Conservation (phyloP, 352 stramenopile genomes). For the Phytophthora cryptogea region DNA sequence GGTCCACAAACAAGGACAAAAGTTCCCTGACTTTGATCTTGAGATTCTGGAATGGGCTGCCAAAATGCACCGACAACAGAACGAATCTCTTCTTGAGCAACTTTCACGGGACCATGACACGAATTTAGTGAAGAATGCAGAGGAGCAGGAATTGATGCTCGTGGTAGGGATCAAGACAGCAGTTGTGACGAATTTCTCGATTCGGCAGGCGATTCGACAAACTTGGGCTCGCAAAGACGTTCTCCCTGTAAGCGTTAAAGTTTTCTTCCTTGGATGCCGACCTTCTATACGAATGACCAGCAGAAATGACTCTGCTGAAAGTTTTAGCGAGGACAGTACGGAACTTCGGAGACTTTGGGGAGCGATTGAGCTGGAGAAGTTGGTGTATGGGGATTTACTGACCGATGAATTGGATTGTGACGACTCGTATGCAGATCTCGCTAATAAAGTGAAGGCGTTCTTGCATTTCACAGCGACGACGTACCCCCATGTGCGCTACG, state of each 20-base stretch:
- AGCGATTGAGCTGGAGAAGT: constrained; percentile 35
- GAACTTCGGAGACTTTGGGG: constrained; percentile 3
- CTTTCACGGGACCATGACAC: background rate
- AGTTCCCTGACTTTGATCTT: constrained; percentile 8
- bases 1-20: constrained; percentile 1
- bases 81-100: background rate
- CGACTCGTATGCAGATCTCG: constrained; percentile 42
- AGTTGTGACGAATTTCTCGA: constrained; percentile 28
- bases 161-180: constrained; percentile 56
- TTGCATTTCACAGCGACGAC: constrained; percentile 25
- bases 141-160: constrained; percentile 15
- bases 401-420: constrained; percentile 45
- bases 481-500: constrained; percentile 29
- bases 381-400: constrained; percentile 41
- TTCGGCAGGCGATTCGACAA: constrained; percentile 36
- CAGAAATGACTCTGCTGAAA: background rate
- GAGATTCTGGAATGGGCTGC: constrained; percentile 5
- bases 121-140: background rate
- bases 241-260: constrained; percentile 20
- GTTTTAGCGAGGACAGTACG: background rate
- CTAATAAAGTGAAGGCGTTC: constrained; percentile 47
- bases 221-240: constrained; percentile 37
- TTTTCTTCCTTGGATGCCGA: constrained; percentile 49
- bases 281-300: constrained; percentile 2
- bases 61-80: constrained; percentile 1